Evolutionary conservation across 768 basidiomycete genomes (phyloP).

Genomic region (Lentinula detonsa): DNA sequence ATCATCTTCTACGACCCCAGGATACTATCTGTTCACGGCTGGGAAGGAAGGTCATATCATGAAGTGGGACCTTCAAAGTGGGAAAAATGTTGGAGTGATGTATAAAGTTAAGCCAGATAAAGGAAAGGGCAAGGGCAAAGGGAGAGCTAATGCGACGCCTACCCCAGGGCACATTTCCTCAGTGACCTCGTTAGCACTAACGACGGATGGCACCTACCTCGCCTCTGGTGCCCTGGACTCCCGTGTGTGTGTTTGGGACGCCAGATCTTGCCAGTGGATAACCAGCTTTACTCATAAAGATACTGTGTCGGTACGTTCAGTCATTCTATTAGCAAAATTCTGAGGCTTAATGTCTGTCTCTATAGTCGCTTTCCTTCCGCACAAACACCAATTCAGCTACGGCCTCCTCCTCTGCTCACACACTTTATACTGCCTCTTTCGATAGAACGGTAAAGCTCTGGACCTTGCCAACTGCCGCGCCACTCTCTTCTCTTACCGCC

Average conservation of each 20-base stretch:
- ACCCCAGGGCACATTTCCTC: slow-evolving; percentile 82
- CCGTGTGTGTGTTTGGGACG: slow-evolving; percentile 83
- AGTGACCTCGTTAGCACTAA: slow-evolving; percentile 77
- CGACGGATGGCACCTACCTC: slow-evolving; percentile 77
- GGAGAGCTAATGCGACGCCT: slow-evolving; percentile 33
- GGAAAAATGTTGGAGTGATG: slow-evolving; percentile 52
- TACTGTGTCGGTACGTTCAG: slow-evolving; percentile 27
- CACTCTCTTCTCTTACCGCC: slow-evolving; percentile 72
- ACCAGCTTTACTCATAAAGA: slow-evolving; percentile 61
- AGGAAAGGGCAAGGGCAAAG: slow-evolving; percentile 56
- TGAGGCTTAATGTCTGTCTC: neutral
- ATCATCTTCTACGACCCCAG: slow-evolving; percentile 28
- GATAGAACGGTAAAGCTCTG: slow-evolving; percentile 91
- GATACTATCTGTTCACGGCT: slow-evolving; percentile 73
- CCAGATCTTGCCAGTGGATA: slow-evolving; percentile 67
- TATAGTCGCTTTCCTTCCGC: slow-evolving; percentile 66
- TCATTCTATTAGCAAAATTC: neutral
- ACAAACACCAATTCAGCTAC: slow-evolving; percentile 56
- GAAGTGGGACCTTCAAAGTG: slow-evolving; percentile 73
- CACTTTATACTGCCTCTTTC: slow-evolving; percentile 68
- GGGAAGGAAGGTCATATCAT: slow-evolving; percentile 89
- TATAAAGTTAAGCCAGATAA: slow-evolving; percentile 52
- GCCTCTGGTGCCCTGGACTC: slow-evolving; percentile 86
- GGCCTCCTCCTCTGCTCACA: slow-evolving; percentile 1
- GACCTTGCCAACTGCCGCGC: slow-evolving; percentile 41